Conservation (phyloP, 2,329 filamentous ascomycete species). For the Aspergillus sp. region DNA sequence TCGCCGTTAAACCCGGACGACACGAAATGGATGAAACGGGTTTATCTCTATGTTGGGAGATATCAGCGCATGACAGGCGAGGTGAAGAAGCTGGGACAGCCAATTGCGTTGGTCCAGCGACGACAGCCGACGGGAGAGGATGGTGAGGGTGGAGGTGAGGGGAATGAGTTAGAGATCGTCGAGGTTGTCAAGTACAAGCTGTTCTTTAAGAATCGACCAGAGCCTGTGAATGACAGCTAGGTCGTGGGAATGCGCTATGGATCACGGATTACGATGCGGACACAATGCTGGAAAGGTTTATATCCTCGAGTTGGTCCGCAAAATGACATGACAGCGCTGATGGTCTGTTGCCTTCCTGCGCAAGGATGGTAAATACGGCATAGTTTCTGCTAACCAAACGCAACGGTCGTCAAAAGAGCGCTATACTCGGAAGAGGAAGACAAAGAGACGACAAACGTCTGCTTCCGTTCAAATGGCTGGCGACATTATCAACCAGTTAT, state of each 20-base stretch:
- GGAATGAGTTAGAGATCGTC: constrained; percentile 64
- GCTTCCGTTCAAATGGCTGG: too few relatives aligned
- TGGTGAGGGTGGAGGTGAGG: constrained; percentile 29
- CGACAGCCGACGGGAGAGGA: constrained; percentile 27
- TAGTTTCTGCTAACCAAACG: too few relatives aligned
- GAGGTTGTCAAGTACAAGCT: constrained; percentile 86
- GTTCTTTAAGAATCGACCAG: constrained; percentile 76
- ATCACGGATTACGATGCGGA: too few relatives aligned
- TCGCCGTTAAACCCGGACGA: constrained; percentile 46
- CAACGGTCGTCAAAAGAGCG: too few relatives aligned
- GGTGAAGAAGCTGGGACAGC: constrained; percentile 76
- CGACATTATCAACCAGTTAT: too few relatives aligned
- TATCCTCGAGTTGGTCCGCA: too few relatives aligned
- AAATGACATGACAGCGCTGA: too few relatives aligned
- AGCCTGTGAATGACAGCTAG: constrained; percentile 63
- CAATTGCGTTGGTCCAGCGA: constrained; percentile 72
- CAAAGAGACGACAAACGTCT: too few relatives aligned
- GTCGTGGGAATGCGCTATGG: background rate
- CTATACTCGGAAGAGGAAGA: too few relatives aligned
- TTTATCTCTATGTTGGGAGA: constrained; percentile 81
- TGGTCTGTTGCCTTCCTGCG: too few relatives aligned
- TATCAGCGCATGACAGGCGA: constrained; percentile 88
- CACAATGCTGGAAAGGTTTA: too few relatives aligned
- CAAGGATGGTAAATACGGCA: too few relatives aligned
- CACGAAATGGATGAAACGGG: constrained; percentile 81